Evolutionary conservation across 352 stramenopile species (phyloP), one percentile per base, ranked within the genome.

Genomic region (Aphanomyces astaci): DNA sequence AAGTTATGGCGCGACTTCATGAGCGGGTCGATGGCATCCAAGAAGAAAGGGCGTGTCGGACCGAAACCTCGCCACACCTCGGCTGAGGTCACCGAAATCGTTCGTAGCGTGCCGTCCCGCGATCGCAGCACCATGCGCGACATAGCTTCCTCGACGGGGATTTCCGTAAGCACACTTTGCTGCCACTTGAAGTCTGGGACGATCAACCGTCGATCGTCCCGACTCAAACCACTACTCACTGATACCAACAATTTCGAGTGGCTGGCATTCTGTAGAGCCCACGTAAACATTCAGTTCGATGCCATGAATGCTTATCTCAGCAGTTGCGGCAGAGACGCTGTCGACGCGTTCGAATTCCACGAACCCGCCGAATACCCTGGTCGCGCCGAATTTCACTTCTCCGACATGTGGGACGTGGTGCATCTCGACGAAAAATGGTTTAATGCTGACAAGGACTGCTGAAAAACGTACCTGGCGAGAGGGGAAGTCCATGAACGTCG

Each of bases 351-450:
- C 36, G 36, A 43, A 43, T n/a, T n/a, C n/a, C n/a, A n/a, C n/a
- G n/a, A n/a, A n/a, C n/a, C n/a, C n/a, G n/a, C n/a, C n/a, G 36
- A 43, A 7, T 7, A 7, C 36, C 36, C 36, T 43, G 7, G 36
- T 43, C 7, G 36, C 15, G 36, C 36, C 7, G 45, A 53, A 53
- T 27, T 53, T 19, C 9, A 53, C 4, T 53, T 53, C 22, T 53
- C 9, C 13, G 22, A 53, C 9, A 25, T 53, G 45, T 53, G 9
- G 9, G 45, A 53, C 45, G 45, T 53, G 5, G 45, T 53, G 9
- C 45, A 53, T 24, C 22, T 53, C 4, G 45, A 53, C 45, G 45
- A 33, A 59, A 83, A 83, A 59, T 81, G 77, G 77, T 77, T 80
- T 64, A 49, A 74, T 24, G 53, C 77, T 1, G 70, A 74, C 17